Conservation (phyloP, 148 eudicot genomes). For the Selenicereus undatus region DNA sequence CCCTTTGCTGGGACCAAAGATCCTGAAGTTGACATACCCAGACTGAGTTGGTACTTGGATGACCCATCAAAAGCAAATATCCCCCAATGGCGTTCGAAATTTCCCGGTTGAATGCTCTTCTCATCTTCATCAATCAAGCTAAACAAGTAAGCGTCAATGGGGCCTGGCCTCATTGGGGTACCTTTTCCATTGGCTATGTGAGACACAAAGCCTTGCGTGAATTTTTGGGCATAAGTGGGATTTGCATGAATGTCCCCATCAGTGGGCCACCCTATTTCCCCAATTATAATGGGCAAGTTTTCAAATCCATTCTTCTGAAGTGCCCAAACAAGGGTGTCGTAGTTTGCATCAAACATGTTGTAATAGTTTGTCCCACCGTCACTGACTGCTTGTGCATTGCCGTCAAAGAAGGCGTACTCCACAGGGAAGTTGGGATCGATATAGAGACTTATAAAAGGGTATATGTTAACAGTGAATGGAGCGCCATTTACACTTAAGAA, state of each 20-base stretch:
- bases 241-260: constrained; percentile 87
- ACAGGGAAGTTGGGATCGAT: constrained; percentile 58
- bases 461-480: constrained; percentile 90
- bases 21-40: constrained; percentile 50
- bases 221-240: constrained; percentile 50
- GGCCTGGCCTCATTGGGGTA: constrained; percentile 81
- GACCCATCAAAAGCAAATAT: constrained; percentile 63
- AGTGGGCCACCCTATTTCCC: constrained; percentile 93
- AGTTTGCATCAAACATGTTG: constrained; percentile 93
- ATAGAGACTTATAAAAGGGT: constrained; percentile 88
- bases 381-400: constrained; percentile 47
- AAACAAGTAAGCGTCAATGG: constrained; percentile 68
- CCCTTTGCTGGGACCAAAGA: constrained; percentile 45
- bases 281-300: constrained; percentile 72
- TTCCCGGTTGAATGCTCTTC: constrained; percentile 78
- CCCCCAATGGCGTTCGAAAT: constrained; percentile 94
- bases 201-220: constrained; percentile 85
- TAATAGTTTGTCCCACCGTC: constrained; percentile 66
- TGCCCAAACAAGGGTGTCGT: constrained; percentile 89
- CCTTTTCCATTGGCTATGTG: constrained; percentile 70
- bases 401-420: constrained; percentile 87
- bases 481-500: constrained; percentile 53
- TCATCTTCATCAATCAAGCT: constrained; percentile 84
- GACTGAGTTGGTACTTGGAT: constrained; percentile 62
- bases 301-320: constrained; percentile 64